Percentiles rank a stretch among this genome's conserved stretches.
Conservation (phyloP, 352 stramenopile genomes). For the Phytophthora sansomeana region DNA sequence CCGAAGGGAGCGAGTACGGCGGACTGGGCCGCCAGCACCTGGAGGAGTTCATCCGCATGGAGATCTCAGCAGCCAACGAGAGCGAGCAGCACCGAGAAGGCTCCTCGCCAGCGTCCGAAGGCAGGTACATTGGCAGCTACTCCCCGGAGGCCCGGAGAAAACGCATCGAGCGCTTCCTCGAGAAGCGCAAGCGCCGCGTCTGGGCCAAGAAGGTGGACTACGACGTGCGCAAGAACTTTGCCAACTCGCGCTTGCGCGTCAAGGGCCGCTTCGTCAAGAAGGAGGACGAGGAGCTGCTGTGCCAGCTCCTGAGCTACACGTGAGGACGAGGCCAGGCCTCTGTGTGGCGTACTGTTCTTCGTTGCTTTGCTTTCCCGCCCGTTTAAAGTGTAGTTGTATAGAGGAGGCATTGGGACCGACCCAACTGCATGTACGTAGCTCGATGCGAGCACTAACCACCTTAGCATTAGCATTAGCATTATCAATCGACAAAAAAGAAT, state of each 20-base stretch:
- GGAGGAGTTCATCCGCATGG: slow-evolving; percentile 85
- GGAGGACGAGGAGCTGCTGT: slow-evolving; percentile 95
- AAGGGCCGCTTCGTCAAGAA: slow-evolving; percentile 99
- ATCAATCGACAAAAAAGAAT: slow-evolving; percentile 32
- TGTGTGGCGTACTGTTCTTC: slow-evolving; percentile 33
- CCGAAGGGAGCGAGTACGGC: slow-evolving; percentile 79
- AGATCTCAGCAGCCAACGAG: slow-evolving; percentile 77
- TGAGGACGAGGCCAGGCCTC: slow-evolving; percentile 40
- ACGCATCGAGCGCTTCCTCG: slow-evolving; percentile 90
- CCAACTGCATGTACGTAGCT: slow-evolving; percentile 46
- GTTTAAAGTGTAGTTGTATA: slow-evolving; percentile 52
- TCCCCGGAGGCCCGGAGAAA: slow-evolving; percentile 86
- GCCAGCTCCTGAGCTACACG: slow-evolving; percentile 83
- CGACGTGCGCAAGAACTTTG: slow-evolving; percentile 99
- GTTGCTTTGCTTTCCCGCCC: slow-evolving; percentile 38
- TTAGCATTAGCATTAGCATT: slow-evolving; percentile 20
- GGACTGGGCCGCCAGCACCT: slow-evolving; percentile 75
- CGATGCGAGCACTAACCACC: slow-evolving; percentile 12
- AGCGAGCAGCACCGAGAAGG: slow-evolving; percentile 48
- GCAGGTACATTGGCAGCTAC: slow-evolving; percentile 90
- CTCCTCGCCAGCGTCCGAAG: slow-evolving; percentile 37
- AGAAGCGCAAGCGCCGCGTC: slow-evolving; percentile 93
- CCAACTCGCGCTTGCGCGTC: slow-evolving; percentile 96
- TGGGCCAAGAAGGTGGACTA: slow-evolving; percentile 99
- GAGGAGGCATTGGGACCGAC: slow-evolving; percentile 41